Base-by-base conservation (phyloP, 129 eudicot genomes). In the Saposhnikovia divaricata region DNA sequence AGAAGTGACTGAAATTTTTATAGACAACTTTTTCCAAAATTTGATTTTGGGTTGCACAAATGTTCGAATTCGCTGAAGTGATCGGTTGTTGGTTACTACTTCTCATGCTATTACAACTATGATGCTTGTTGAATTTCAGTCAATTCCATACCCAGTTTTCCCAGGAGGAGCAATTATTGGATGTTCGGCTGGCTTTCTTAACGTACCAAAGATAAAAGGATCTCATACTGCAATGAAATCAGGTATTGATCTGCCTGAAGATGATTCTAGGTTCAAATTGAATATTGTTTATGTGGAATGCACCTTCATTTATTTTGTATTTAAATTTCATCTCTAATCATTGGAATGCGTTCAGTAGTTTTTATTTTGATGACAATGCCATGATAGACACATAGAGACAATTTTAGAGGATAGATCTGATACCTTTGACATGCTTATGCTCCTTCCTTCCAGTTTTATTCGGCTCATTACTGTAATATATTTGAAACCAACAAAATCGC, bases 141-240 rank as follows among this genome's bases (percentile, higher is more conserved):
- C 99, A 70, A 88, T 95, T 84, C 99, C 99, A 72, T 95, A 92
- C 87, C 99, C 97, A 85, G 95, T 92, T 87, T 95, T 95, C 89
- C 99, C 99, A 28, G 99, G 97, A 87, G 99, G 99, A 78, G 98
- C 99, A 85, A 87, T 95, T 77, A 86, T 92, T 71, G 99, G 99
- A 72, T 95, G 99, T 81, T 88, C 99, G 66, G 99, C 97, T 85
- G 99, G 99, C 82, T 92, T 92, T 86, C 78, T 95, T 78, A 95
- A 95, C 76, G 99, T 95, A 65, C 99, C 97, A 40, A 95, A 95
- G 82, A 95, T 95, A 63, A 95, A 95, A 90, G 99, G 99, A 81
- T 86, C 99, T 3, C 99, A 95, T 79, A 92, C 99, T 1, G 97
- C 99, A 12, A 95, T 95, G 97, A 95, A 95, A 83, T 95, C 99